phyloP scores from a whole-genome alignment of 495 filamentous ascomycete genomes.

The Annulohypoxylon stygium region DNA sequence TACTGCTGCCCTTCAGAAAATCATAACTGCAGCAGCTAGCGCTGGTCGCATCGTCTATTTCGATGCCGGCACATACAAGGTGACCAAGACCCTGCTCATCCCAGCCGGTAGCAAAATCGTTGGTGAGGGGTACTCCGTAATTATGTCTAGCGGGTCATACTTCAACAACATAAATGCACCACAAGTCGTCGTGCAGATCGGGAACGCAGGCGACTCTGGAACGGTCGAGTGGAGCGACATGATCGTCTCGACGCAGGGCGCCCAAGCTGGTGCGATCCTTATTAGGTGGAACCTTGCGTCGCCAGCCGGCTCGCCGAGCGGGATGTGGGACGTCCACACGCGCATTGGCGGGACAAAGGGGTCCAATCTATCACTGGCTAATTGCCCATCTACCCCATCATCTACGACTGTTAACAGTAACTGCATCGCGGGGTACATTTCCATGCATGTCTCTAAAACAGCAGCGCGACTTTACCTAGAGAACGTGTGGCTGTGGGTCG shows the following conservation, averaged over 20 bases:
- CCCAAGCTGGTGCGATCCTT: conserved; percentile 84
- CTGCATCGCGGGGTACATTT: conserved; percentile 77
- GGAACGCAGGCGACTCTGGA: conserved; percentile 76
- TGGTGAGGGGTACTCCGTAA: conserved; percentile 88
- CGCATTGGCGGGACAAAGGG: conserved; percentile 84
- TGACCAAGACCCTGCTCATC: conserved; percentile 81
- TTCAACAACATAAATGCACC: conserved; percentile 78
- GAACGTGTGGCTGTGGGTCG: conserved; percentile 78
- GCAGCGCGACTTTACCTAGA: conserved; percentile 71
- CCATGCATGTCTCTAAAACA: conserved; percentile 73
- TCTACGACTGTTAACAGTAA: conserved; percentile 59
- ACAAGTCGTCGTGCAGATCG: conserved; percentile 77
- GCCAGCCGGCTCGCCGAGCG: conserved; percentile 70
- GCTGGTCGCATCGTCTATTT: conserved; percentile 80
- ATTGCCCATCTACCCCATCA: conserved; percentile 74
- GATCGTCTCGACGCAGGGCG: conserved; percentile 78
- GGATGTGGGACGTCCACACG: conserved; percentile 92
- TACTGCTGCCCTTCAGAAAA: conserved; percentile 73
- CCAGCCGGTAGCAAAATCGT: conserved; percentile 78
- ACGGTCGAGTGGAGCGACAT: conserved; percentile 84
- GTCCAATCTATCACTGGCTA: conserved; percentile 78
- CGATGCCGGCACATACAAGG: conserved; percentile 84
- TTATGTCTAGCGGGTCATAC: conserved; percentile 74
- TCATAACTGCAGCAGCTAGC: conserved; percentile 68
- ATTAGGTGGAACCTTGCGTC: conserved; percentile 87